A percentile compares a stretch with the other conserved stretches of the same genome.
Conservation (phyloP, 1,284 basidiomycete genomes). For the Puccinia novopanici region DNA sequence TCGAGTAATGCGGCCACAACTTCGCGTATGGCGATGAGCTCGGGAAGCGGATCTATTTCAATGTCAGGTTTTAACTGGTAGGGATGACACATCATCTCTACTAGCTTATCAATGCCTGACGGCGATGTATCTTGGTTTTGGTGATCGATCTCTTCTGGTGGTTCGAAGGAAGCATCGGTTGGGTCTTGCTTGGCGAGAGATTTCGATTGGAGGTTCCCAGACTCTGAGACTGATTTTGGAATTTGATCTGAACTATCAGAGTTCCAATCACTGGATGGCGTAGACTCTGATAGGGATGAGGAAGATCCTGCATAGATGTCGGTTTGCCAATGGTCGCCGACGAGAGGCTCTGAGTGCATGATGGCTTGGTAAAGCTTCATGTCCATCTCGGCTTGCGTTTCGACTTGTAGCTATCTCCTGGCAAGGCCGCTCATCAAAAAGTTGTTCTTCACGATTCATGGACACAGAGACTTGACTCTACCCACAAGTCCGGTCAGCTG, state of each 20-base stretch:
- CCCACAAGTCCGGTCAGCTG: neutral
- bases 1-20: constrained; percentile 24
- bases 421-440: neutral
- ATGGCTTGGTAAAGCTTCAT: constrained; percentile 16
- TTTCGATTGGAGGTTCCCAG: neutral
- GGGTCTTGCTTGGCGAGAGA: neutral
- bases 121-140: neutral
- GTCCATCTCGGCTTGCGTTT: constrained; percentile 32
- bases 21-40: constrained; percentile 43
- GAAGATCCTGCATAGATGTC: constrained; percentile 48
- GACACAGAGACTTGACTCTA: too few relatives aligned
- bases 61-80: constrained; percentile 19
- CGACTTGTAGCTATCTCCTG: constrained; percentile 21
- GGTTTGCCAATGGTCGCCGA: constrained; percentile 44
- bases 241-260: neutral
- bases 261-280: constrained; percentile 21
- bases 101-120: neutral
- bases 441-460: too few relatives aligned
- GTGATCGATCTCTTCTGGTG: neutral
- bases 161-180: neutral
- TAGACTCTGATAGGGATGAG: constrained; percentile 26
- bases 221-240: neutral
- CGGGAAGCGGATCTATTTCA: constrained; percentile 3
- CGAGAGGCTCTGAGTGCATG: constrained; percentile 28
- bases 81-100: neutral